Percentiles rank a stretch among this genome's conserved stretches.
phyloP scores from a whole-genome alignment of 768 basidiomycete genomes.

The Lentinula lateritia region DNA sequence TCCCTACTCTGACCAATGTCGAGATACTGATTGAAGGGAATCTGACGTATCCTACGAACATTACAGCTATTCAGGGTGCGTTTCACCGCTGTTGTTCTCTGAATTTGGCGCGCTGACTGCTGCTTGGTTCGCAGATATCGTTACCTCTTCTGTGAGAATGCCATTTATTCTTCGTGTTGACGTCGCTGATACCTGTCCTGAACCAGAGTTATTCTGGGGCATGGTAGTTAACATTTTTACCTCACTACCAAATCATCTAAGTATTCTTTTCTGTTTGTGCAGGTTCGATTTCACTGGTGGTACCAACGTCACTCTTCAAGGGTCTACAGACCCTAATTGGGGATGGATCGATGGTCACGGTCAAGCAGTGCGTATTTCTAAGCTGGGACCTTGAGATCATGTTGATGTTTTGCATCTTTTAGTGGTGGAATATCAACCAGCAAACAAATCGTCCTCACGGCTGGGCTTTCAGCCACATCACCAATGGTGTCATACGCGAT shows the following conservation, averaged over 20 bases:
- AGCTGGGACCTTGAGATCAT: not conserved
- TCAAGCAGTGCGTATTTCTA: slow-evolving; percentile 32
- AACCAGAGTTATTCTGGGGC: slow-evolving; percentile 36
- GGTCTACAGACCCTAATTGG: slow-evolving; percentile 49
- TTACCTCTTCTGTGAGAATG: slow-evolving; percentile 37
- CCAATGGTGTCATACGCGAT: slow-evolving; percentile 46
- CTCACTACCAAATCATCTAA: not conserved
- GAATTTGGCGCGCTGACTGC: not conserved
- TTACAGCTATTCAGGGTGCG: slow-evolving; percentile 45
- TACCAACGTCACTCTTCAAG: slow-evolving; percentile 52
- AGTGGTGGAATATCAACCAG: slow-evolving; percentile 58
- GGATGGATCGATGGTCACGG: slow-evolving; percentile 65
- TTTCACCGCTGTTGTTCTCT: not conserved
- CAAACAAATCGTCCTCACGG: slow-evolving; percentile 53
- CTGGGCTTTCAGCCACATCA: slow-evolving; percentile 47
- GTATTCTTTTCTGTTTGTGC: not conserved
- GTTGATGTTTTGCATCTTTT: not conserved
- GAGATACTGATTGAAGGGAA: slow-evolving; percentile 55
- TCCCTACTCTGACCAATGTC: slow-evolving; percentile 49
- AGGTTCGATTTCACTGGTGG: slow-evolving; percentile 56
- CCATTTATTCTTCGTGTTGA: not conserved
- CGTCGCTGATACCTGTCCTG: not conserved
- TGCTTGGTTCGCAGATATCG: slow-evolving; percentile 26
- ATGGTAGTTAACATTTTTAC: slow-evolving; percentile 26
- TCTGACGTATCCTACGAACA: slow-evolving; percentile 47